Base-by-base conservation (phyloP, 108 stramenopile genomes). In the Pseudonitzschia multiseries region DNA sequence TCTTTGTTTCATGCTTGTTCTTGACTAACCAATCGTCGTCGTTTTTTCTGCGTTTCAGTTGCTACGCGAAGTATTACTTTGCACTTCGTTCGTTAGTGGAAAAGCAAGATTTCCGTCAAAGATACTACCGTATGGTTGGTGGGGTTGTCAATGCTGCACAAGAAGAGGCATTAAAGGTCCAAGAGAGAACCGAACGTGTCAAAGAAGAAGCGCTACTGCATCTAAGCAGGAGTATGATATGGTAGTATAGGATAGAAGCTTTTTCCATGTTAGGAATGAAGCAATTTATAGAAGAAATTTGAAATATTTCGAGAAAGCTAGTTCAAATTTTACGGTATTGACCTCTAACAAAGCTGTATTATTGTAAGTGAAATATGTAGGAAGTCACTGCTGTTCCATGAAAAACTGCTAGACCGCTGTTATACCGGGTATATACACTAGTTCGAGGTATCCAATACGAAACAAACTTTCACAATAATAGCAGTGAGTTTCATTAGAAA, bases 1-100 rank as follows among this genome's bases (percentile, higher is more conserved):
- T 59, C 13, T 57, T 14, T 18, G 36, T 62, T 27, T 20, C 18
- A 15, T 14, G 22, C 20, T 62, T 59, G 28, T 21, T 68, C 56
- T 28, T 43, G 21, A 26, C 46, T 48, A 14, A 48, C 46, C 46
- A 48, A 48, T 10, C 14, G 1, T 2, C 46, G 26, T 31, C 26
- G 21, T 59, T 27, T 8, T 59, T 59, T 31, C 15, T 31, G 29
- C 33, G 59, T 48, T 48, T 1, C 48, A 83, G 85, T 40, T 83
- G 87, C n/a, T 99, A 98, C 76, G 99, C 98, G 29, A 98, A 99
- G 77, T 99, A 98, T 79, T 99, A 98, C 85, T 99, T 99, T 74
- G 98, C 98, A 15, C 82, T 99, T 17, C 87, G 99, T 36, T 86
- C 90, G n/a, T 79, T 97, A 24, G 82, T 89, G 2, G 97, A 97